Conservation (phyloP, 768 basidiomycete genomes). For the Lentinula edodes region DNA sequence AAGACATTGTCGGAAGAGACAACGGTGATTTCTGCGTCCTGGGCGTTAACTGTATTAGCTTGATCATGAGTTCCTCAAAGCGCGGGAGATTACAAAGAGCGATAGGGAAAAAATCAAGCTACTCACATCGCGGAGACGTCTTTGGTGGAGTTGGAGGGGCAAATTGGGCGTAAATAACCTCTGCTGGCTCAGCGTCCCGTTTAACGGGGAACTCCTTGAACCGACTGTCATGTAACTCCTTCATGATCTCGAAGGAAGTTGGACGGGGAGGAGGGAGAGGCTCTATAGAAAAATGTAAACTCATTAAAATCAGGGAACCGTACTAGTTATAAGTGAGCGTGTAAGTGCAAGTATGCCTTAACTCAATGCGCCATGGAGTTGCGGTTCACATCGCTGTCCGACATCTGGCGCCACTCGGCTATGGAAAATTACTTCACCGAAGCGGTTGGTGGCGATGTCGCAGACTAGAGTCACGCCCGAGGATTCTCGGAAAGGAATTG, state of each 20-base stretch:
- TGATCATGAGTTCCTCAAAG: not conserved
- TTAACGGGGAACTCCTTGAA: not conserved
- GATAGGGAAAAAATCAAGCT: not conserved
- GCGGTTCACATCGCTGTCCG: conserved; percentile 3
- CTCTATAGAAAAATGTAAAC: not conserved
- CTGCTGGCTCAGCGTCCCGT: not conserved
- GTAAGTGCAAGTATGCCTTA: not conserved
- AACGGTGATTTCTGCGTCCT: conserved; percentile 3
- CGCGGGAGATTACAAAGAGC: not conserved
- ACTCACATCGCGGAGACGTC: conserved; percentile 3
- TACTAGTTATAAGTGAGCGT: not conserved
- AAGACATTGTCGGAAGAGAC: conserved; percentile 1
- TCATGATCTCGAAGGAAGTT: not conserved
- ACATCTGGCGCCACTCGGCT: not conserved
- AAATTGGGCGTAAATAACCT: not conserved
- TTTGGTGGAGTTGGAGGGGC: conserved; percentile 1
- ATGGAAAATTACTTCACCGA: not conserved
- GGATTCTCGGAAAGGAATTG: not conserved
- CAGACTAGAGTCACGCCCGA: not conserved
- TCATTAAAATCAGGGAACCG: not conserved
- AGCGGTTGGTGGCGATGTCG: not conserved
- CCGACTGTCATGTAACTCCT: not conserved
- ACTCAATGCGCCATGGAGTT: not conserved
- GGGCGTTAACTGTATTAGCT: not conserved
- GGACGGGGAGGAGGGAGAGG: conserved; percentile 1